Base-by-base conservation (phyloP, 164 flowering plant species). In the Houttuynia cordata region DNA sequence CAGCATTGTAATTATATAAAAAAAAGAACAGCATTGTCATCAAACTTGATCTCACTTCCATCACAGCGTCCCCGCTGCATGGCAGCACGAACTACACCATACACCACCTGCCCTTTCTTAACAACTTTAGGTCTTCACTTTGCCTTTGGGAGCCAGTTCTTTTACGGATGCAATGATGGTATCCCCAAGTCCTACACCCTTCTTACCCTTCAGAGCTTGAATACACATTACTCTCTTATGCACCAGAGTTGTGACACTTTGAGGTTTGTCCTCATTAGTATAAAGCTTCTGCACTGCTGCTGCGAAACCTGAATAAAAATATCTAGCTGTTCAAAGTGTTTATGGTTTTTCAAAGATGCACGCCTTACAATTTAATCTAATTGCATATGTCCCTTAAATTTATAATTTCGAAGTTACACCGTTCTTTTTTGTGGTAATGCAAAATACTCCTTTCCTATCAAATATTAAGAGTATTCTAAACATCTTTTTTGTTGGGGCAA, bases 171-270 rank as follows among this genome's bases (percentile, higher is more conserved):
- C 94, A 51, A 84, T 78, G 56, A 90, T 86, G 22, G 79, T 86
- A 75, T 93, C 96, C 53, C 97, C 98, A 63, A 89, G 61, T 61
- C 91, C 81, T 37, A 97, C 94, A 39, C 90, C 96, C 76, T 83
- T 86, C 80, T 74, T 83, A 20, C 88, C 85, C 71, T 78, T 84
- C 62, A 84, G 51, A 24, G 90, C 82, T 76, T 87, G 90, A 62
- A 93, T 90, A 80, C 98, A 93, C 85, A 73, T 81, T 13, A 84
- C 85, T 60, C 66, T 73, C 63, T 83, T 86, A n/a, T 10, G 97
- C 98, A 60, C 97, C 94, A 0, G 96, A 89, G 68, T 90, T 87
- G 69, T 93, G 97, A 22, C 40, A 87, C 91, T n/a, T n/a, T 87
- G 30, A 93, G 88, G 37, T 83, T 83, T 42, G 97, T 89, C 71